Percentiles rank a stretch among this genome's conserved stretches.
Conservation (phyloP, 2,329 filamentous ascomycete species). For the Xylaria multiplex region DNA sequence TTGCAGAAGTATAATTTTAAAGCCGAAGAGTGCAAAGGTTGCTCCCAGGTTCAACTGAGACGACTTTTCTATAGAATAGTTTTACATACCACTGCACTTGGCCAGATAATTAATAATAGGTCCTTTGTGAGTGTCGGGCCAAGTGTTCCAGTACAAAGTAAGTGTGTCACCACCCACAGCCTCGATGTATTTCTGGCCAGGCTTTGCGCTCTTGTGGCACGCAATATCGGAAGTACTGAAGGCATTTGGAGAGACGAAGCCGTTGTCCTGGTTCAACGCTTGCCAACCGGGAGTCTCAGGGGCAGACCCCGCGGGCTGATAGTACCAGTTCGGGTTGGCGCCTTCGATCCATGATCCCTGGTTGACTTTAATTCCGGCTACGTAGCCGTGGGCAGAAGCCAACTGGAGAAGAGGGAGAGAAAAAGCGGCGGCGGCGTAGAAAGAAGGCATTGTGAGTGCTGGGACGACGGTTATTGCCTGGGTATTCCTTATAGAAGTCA, state of each 20-base stretch:
- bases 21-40: neutral
- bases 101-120: constrained; percentile 53
- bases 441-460: constrained; percentile 34
- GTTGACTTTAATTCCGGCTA: constrained; percentile 42
- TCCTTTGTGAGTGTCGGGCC: constrained; percentile 51
- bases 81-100: constrained; percentile 42
- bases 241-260: constrained; percentile 58
- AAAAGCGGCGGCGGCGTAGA: constrained; percentile 31
- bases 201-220: constrained; percentile 56
- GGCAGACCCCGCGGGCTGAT: constrained; percentile 34
- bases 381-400: constrained; percentile 41
- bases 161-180: constrained; percentile 47
- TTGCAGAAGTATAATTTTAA: neutral
- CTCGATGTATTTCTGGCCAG: constrained; percentile 47
- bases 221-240: constrained; percentile 56
- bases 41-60: neutral
- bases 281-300: constrained; percentile 52
- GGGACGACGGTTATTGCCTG: constrained; percentile 3
- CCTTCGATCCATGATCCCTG: constrained; percentile 36
- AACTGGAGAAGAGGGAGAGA: constrained; percentile 32
- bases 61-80: neutral
- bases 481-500: constrained; percentile 25
- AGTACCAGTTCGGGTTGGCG: constrained; percentile 44
- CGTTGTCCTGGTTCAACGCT: constrained; percentile 58
- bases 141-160: constrained; percentile 49